These are phyloP conservation scores for Mycena vulgaris DNA, from an alignment of 768 basidiomycete species.

Conservation along the genomic window DNA sequence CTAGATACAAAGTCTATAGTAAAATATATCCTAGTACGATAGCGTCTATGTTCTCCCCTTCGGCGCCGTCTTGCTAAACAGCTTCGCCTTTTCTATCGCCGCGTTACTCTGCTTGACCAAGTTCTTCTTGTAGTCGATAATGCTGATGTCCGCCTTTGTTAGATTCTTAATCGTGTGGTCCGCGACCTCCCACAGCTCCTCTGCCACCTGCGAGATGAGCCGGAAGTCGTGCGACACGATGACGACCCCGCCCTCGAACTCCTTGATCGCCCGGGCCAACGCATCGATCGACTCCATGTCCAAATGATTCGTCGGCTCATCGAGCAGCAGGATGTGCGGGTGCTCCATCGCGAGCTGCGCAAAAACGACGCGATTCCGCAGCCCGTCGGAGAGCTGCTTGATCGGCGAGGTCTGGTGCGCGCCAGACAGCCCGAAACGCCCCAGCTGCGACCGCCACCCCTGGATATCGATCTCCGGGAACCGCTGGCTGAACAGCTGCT, in stretches of 20 bases:
- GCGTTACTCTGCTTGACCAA: constrained; percentile 86
- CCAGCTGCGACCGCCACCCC: constrained; percentile 96
- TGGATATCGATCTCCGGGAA: constrained; percentile 95
- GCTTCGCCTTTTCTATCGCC: constrained; percentile 93
- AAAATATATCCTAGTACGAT: constrained; percentile 19
- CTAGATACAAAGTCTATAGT: constrained; percentile 36
- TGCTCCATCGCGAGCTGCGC: constrained; percentile 98
- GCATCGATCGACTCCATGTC: constrained; percentile 99
- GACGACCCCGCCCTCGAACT: constrained; percentile 97
- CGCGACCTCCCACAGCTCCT: constrained; percentile 99
- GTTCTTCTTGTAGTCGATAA: constrained; percentile 94
- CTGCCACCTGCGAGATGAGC: constrained; percentile 97
- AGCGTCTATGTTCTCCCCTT: constrained; percentile 66
- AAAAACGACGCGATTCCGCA: constrained; percentile 98
- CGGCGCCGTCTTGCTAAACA: constrained; percentile 87
- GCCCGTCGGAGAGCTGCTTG: constrained; percentile 94
- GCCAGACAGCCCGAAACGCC: constrained; percentile 95
- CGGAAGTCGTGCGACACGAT: constrained; percentile 99
- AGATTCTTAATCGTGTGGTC: constrained; percentile 94
- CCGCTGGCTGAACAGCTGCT: constrained; percentile 81
- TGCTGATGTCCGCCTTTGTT: constrained; percentile 91
- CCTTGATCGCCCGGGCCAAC: constrained; percentile 94
- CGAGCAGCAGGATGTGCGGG: constrained; percentile 93
- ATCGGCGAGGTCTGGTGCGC: constrained; percentile 95
- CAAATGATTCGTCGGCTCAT: constrained; percentile 97